Evolutionary conservation across 345 rosid genomes (phyloP), one percentile per base, ranked within the genome.

Genomic region (Combretum micranthum): DNA sequence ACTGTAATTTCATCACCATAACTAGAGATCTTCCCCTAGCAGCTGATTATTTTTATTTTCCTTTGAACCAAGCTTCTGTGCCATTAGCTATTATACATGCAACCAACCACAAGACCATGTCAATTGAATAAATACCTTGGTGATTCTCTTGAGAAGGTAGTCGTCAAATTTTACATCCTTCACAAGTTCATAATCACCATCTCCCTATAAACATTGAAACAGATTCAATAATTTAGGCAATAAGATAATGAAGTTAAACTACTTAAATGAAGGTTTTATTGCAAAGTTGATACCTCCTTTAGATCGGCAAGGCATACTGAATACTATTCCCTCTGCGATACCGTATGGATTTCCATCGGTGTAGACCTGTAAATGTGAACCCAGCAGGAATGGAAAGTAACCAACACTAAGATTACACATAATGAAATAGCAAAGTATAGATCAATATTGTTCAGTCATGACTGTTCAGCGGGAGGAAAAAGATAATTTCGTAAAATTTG

Each of bases 261-360:
- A 43, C 46, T 0, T 43, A 18, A 21, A 46, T 17, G 44, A 15
- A 54, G 18, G 19, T 45, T 6, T 57, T 18, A 14, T 12, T 10
- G 6, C 20, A 15, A 7, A 2, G 13, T 7, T 52, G n/a, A 52
- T 1, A 52, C 78, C 69, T 71, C 87, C 99, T 53, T 82, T 82
- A 63, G 99, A 93, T 66, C 95, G 69, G 84, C 99, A 93, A n/a
- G 97, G 99, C 96, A 89, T 82, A 77, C 99, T 93, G 78, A 89
- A 93, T 56, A 93, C 94, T 13, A 87, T 79, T 57, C 66, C 99
- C 61, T 93, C 95, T 0, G 76, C 84, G 64, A 93, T 85, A 53
- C 95, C 99, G 32, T 83, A 93, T 15, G 90, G 94, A 75, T 93
- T 93, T 60, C 97, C 95, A 55, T 70, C 74, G 2, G 94, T 89